Percentiles rank a stretch among this genome's conserved stretches.
Conservation (phyloP, 345 rosid species). For the Boechera divaricarpa region DNA sequence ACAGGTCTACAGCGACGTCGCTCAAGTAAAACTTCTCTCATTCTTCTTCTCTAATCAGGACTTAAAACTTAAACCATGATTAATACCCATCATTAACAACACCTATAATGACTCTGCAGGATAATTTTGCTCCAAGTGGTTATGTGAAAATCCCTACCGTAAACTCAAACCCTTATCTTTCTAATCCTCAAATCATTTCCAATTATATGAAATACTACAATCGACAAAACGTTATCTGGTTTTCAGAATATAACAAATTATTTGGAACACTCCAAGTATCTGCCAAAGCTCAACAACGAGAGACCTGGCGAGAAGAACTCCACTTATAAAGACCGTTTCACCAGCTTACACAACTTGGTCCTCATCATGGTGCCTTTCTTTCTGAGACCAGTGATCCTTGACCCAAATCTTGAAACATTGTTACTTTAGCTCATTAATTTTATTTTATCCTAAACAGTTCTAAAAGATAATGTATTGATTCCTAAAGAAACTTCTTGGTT, state of each 20-base stretch:
- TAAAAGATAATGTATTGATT: slow-evolving; percentile 65
- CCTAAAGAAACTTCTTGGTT: slow-evolving; percentile 91
- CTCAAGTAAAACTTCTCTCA: slow-evolving; percentile 29
- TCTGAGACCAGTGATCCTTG: slow-evolving; percentile 12
- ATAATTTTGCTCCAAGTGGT: no score
- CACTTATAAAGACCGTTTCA: slow-evolving; percentile 68
- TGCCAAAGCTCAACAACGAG: slow-evolving; percentile 90
- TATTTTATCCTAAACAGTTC: slow-evolving; percentile 52
- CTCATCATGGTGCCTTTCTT: slow-evolving; percentile 68
- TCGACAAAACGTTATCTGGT: neutral
- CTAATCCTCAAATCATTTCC: neutral
- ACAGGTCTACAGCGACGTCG: slow-evolving; percentile 38
- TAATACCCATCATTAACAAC: neutral
- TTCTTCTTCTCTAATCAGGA: slow-evolving; percentile 36
- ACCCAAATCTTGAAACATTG: neutral
- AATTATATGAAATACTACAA: neutral
- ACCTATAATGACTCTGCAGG: no score
- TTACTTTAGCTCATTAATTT: neutral
- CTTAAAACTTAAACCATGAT: neutral
- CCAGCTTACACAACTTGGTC: slow-evolving; percentile 74
- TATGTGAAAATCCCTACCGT: no score
- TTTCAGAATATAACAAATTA: slow-evolving; percentile 24
- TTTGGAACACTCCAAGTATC: slow-evolving; percentile 65
- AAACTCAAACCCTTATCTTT: slow-evolving; percentile 5
- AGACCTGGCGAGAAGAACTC: slow-evolving; percentile 62